A percentile compares a stretch with the other conserved stretches of the same genome.
Conservation (phyloP, 306 rosid species). For the Elaeagnus macrophylla region DNA sequence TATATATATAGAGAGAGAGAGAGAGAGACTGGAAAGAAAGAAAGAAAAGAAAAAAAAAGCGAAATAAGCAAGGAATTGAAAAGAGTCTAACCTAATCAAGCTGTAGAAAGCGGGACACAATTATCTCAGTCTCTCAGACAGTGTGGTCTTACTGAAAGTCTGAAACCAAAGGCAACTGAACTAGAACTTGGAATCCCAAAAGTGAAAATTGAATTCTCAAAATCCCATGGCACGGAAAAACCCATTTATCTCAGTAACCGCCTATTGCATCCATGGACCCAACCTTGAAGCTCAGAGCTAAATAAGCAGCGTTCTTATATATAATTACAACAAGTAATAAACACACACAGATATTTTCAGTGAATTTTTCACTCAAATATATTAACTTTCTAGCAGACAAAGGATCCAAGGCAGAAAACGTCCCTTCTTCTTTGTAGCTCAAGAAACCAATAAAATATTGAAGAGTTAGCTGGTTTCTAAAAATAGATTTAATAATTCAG, state of each 20-base stretch:
- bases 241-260: slow-evolving; percentile 30
- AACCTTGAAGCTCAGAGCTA: slow-evolving; percentile 14
- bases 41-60: slow-evolving; percentile 2
- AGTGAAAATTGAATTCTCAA: slow-evolving; percentile 10
- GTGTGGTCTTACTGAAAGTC: slow-evolving; percentile 6
- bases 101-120: slow-evolving; percentile 20
- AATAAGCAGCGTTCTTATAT: no score
- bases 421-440: not conserved
- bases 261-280: slow-evolving; percentile 19
- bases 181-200: slow-evolving; percentile 16
- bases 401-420: slow-evolving; percentile 8
- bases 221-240: slow-evolving; percentile 25
- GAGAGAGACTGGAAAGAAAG: slow-evolving; percentile 6
- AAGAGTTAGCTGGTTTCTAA: slow-evolving; percentile 17
- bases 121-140: slow-evolving; percentile 1
- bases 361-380: slow-evolving; percentile 9
- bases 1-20: not conserved
- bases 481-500: slow-evolving; percentile 11
- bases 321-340: not conserved
- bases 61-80: slow-evolving; percentile 2
- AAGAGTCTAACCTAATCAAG: slow-evolving; percentile 32
- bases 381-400: slow-evolving; percentile 1
- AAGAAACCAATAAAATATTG: not conserved
- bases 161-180: not conserved
- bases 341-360: slow-evolving; percentile 6